phyloP scores from a whole-genome alignment of 306 rosid genomes.

The Spatholobus suberectus region DNA sequence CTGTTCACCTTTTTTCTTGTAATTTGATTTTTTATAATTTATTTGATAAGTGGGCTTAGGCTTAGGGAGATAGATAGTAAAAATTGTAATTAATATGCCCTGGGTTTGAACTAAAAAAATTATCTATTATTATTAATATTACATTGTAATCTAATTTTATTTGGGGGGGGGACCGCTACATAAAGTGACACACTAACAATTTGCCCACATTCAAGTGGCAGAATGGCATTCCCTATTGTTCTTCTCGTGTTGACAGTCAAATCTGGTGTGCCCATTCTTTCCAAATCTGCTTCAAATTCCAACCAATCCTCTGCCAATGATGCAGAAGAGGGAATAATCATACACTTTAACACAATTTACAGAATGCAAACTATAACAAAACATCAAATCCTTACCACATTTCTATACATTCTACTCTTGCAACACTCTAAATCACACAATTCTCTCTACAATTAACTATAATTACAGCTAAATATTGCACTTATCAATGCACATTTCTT shows the following conservation, averaged over 20 bases:
- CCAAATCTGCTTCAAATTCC: background rate
- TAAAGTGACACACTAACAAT: too few relatives aligned
- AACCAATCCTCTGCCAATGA: background rate
- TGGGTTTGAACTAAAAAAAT: too few relatives aligned
- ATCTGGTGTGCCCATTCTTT: background rate
- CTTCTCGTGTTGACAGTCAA: background rate
- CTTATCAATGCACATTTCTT: background rate
- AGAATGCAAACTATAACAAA: background rate
- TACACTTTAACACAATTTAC: background rate
- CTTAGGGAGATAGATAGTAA: too few relatives aligned
- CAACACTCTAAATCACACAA: background rate
- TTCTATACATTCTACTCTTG: background rate
- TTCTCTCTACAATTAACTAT: background rate
- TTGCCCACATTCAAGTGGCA: background rate
- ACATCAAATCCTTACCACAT: background rate
- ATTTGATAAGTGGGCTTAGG: too few relatives aligned
- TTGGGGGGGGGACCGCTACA: too few relatives aligned
- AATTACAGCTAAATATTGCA: background rate
- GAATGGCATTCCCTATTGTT: background rate
- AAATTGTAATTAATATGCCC: too few relatives aligned
- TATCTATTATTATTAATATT: too few relatives aligned
- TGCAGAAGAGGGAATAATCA: background rate
- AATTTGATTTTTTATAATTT: too few relatives aligned
- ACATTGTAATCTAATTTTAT: too few relatives aligned
- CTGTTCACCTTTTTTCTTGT: too few relatives aligned